Percentiles rank a stretch among this genome's conserved stretches.
These are phyloP conservation scores for Yamadazyma diospyri DNA, from an alignment of 1,139 yeast species.

Conservation along the genomic window DNA sequence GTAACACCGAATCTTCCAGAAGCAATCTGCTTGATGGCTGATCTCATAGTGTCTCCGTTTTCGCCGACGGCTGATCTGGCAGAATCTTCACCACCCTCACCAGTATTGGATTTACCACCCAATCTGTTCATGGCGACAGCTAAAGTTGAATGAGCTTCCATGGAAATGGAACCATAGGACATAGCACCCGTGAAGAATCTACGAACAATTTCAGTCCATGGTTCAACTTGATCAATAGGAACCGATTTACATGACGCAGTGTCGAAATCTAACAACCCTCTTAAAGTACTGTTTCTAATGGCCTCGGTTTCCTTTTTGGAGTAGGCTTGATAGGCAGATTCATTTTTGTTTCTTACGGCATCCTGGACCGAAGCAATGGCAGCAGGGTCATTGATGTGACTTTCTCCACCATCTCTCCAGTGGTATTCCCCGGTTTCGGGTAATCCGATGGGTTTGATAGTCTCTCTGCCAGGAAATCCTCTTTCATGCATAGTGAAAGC, in stretches of 20 bases:
- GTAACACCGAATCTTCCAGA: slow-evolving; percentile 99
- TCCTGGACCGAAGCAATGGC: slow-evolving; percentile 96
- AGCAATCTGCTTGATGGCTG: slow-evolving; percentile 96
- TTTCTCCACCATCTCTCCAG: slow-evolving; percentile 98
- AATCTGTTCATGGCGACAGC: slow-evolving; percentile 98
- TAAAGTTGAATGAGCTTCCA: slow-evolving; percentile 96
- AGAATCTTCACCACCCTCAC: slow-evolving; percentile 99
- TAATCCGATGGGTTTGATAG: slow-evolving; percentile 67
- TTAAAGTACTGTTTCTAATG: slow-evolving; percentile 84
- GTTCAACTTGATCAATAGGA: slow-evolving; percentile 97
- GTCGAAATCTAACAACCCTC: slow-evolving; percentile 92
- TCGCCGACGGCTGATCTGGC: slow-evolving; percentile 78
- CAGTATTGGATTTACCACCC: slow-evolving; percentile 97
- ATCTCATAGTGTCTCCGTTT: slow-evolving; percentile 96
- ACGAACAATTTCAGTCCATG: slow-evolving; percentile 98
- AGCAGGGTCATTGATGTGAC: slow-evolving; percentile 90
- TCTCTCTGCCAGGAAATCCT: slow-evolving; percentile 79
- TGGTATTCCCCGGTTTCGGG: slow-evolving; percentile 97
- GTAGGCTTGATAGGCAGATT: slow-evolving; percentile 86
- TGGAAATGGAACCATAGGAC: slow-evolving; percentile 97
- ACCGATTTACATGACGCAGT: slow-evolving; percentile 66
- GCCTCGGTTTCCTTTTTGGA: slow-evolving; percentile 90
- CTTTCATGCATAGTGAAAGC: slow-evolving; percentile 91
- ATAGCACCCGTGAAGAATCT: slow-evolving; percentile 98
- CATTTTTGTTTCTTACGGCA: slow-evolving; percentile 95